Percentiles rank a stretch among this genome's conserved stretches.
Evolutionary conservation across 2,329 filamentous ascomycete genomes (phyloP).

Genomic region (Sordariomycetes sp.): DNA sequence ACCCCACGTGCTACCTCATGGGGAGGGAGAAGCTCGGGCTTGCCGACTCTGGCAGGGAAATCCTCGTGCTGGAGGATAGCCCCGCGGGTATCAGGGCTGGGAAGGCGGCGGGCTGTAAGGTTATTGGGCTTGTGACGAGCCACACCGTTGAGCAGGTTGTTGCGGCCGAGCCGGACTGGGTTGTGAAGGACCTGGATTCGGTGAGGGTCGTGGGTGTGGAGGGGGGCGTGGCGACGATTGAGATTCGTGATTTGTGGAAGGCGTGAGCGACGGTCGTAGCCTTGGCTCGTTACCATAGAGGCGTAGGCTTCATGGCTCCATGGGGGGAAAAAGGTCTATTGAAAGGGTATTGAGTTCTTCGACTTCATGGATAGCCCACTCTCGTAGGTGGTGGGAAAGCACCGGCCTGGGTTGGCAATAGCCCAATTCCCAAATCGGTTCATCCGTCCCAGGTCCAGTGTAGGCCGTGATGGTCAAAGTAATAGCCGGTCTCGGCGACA

Average conservation of each 20-base stretch:
- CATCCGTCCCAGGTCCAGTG: not conserved
- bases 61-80: slow-evolving; percentile 80
- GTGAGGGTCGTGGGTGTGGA: slow-evolving; percentile 48
- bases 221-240: slow-evolving; percentile 48
- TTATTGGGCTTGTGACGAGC: slow-evolving; percentile 74
- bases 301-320: not conserved
- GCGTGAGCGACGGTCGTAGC: not conserved
- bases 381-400: not conserved
- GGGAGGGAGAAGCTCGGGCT: slow-evolving; percentile 49
- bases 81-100: slow-evolving; percentile 75
- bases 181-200: slow-evolving; percentile 67
- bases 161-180: slow-evolving; percentile 74
- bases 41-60: slow-evolving; percentile 26
- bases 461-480: not conserved
- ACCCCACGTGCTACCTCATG: slow-evolving; percentile 60
- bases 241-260: slow-evolving; percentile 29
- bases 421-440: not conserved
- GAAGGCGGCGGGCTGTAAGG: slow-evolving; percentile 74
- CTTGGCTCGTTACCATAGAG: not conserved
- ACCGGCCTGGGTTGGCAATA: not conserved
- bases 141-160: slow-evolving; percentile 61
- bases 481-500: not conserved
- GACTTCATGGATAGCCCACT: not conserved
- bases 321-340: not conserved
- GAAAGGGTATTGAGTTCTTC: not conserved